Percentiles rank a stretch among this genome's conserved stretches.
Evolutionary conservation across 2,329 filamentous ascomycete genomes (phyloP).

Genomic region (Cercospora brassicicola): DNA sequence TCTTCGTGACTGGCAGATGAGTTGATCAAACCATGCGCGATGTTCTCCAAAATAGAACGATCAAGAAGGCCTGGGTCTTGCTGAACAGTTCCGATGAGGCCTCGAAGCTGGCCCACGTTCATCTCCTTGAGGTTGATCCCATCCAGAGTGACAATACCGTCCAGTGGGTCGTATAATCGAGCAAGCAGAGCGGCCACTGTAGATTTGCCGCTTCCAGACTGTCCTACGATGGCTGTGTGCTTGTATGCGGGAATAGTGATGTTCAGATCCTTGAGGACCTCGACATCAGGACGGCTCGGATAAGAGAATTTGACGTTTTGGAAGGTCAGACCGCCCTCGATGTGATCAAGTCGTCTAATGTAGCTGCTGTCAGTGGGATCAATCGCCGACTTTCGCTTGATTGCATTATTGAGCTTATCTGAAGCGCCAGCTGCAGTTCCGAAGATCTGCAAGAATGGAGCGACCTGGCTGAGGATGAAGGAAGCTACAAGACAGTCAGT

Average conservation of each 20-base stretch:
- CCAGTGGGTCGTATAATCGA: background rate
- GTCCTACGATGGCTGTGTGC: background rate
- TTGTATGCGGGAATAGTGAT: background rate
- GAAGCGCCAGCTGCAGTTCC: background rate
- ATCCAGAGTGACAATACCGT: background rate
- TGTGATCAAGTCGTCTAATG: background rate
- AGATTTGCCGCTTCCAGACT: background rate
- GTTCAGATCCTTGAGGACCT: background rate
- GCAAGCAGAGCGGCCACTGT: background rate
- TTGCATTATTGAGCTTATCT: background rate
- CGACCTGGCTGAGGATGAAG: background rate
- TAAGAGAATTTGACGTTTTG: background rate
- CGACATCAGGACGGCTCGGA: background rate
- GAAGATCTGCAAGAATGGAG: background rate
- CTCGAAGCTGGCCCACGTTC: background rate
- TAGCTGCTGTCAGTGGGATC: background rate
- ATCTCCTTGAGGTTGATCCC: background rate
- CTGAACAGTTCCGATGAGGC: background rate
- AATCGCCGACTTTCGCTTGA: background rate
- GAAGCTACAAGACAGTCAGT: background rate
- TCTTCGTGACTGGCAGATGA: background rate
- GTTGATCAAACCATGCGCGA: background rate
- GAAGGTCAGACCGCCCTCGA: background rate
- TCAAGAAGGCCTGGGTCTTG: background rate
- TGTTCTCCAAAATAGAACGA: background rate